Evolutionary conservation across 805 yeast genomes (phyloP), one percentile per base, ranked within the genome.

Genomic region (Ogataea nitratoaversa): DNA sequence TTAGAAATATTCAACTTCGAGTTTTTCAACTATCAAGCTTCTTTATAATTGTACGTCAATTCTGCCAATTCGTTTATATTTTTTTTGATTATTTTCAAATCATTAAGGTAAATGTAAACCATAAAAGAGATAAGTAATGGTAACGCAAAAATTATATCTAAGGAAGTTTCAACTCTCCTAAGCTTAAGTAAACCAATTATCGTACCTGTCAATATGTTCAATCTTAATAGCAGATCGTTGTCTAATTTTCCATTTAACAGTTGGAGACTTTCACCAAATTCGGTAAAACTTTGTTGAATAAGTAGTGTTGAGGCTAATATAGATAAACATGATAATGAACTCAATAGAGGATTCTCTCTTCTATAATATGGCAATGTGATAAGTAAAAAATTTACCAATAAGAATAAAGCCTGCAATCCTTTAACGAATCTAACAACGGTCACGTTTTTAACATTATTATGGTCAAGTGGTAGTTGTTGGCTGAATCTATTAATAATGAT

Each of bases 291-390:
- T 8, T 33, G 36, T 19, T 57, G 57, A 16, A 56, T 37, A 4
- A 48, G 8, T 14, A 56, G 5, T 4, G 49, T 40, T 2, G 59
- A 46, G 6, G 41, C 6, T 3, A 54, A 39, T 8, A 57, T 32
- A 17, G 56, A 43, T 2, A 53, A n/a, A 19, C 59, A 51, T 2
- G 65, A 47, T 4, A 52, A 24, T 13, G 48, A 49, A 36, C 65
- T 60, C 39, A 49, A 32, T 2, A 57, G 11, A 3, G 59, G 36
- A 37, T 57, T 53, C 7, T 50, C 53, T 6, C 32, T 42, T 22
- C 65, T 49, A 25, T 61, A 63, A 33, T 48, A 43, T 6, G 65
- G 63, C 3, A 48, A 14, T 0, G 56, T 54, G 7, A 63, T 46
- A 7, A 62, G 43, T 9, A 57, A 9, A 7, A 56, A 40, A 29